Evolutionary conservation across 495 filamentous ascomycete species (phyloP), one percentile per base, ranked within the genome.

Genomic region (Mytilinidion resinicola): DNA sequence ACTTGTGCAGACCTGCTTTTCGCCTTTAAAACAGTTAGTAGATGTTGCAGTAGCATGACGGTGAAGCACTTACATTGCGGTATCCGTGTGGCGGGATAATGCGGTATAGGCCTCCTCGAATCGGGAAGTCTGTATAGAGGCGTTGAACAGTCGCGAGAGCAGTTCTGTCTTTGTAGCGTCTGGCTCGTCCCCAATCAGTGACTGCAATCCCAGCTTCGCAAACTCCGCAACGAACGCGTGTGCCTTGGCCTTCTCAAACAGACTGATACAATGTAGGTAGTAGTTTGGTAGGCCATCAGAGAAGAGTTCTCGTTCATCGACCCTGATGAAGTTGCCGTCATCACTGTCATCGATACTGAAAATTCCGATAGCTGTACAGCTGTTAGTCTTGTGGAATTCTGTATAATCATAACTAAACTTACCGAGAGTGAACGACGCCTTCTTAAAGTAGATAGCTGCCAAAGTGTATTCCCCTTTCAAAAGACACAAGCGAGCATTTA

Each of bases 171-270:
- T 62, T 15, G 49, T 20, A 15, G 64, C 60, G 19, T 66, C 56
- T 10, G 61, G 34, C 37, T 61, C 52, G 10, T 44, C 46, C 34
- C 58, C 48, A 36, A 14, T 55, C 25, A 64, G n/a, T 3, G 54
- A 62, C 10, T 91, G 82, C 43, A 96, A 74, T 20, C 89, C 86
- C 30, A 92, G 76, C 41, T 84, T 80, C 36, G 91, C 85, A 71
- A 97, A 96, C 58, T 95, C 89, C 6, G 87, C 81, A 49, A 91
- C 88, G 69, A 86, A 87, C 4, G 87, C 86, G 64, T 86, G 87
- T 4, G 82, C 82, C 50, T 84, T 85, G 47, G 80, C 79, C 64
- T 83, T 79, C 61, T 96, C 91, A 68, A 87, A 97, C 8, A 98
- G 78, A 20, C 80, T 78, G 14, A 89, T 79, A 57, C 97, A 80